These are phyloP conservation scores for Allomyces macrogynus DNA, from an alignment of 192 early-diverging fungal genomes.

Conservation along the genomic window DNA sequence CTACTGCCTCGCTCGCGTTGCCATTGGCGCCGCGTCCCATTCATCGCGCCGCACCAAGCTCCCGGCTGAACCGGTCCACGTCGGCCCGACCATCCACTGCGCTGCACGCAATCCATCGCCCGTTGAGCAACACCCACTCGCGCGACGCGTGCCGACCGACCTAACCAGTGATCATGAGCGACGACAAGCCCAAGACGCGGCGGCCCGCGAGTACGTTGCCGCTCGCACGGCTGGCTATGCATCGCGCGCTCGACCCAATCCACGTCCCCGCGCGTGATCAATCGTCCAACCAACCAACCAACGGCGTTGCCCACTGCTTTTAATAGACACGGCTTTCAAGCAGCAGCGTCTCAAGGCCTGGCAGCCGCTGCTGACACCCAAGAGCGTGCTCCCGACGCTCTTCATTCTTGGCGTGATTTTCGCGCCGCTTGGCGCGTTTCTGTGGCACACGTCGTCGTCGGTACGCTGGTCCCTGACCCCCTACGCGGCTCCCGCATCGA, in stretches of 20 bases:
- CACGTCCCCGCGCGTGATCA: too few species aligned
- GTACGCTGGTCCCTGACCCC: too few species aligned
- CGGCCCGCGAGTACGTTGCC: not conserved
- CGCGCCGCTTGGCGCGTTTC: slow-evolving; percentile 80
- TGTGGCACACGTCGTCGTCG: slow-evolving; percentile 19
- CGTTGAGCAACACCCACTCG: too few species aligned
- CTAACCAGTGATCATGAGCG: not conserved
- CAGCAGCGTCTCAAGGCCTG: slow-evolving; percentile 97
- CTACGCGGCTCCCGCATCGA: not conserved
- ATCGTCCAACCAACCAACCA: too few species aligned
- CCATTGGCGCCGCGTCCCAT: too few species aligned
- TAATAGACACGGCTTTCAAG: slow-evolving; percentile 85
- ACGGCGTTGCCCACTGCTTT: not conserved
- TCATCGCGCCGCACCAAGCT: too few species aligned
- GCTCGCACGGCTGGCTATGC: not conserved
- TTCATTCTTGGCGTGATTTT: slow-evolving; percentile 87
- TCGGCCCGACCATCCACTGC: too few species aligned
- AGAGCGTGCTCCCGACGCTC: slow-evolving; percentile 88
- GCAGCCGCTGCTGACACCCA: slow-evolving; percentile 97
- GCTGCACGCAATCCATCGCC: too few species aligned
- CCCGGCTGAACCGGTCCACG: too few species aligned
- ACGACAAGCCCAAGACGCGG: not conserved
- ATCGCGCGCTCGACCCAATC: too few species aligned
- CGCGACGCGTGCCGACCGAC: too few species aligned
- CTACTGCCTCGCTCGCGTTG: too few species aligned